These are phyloP conservation scores for Coelastrella sp. DNA, from an alignment of 139 green algal species.

Conservation along the genomic window DNA sequence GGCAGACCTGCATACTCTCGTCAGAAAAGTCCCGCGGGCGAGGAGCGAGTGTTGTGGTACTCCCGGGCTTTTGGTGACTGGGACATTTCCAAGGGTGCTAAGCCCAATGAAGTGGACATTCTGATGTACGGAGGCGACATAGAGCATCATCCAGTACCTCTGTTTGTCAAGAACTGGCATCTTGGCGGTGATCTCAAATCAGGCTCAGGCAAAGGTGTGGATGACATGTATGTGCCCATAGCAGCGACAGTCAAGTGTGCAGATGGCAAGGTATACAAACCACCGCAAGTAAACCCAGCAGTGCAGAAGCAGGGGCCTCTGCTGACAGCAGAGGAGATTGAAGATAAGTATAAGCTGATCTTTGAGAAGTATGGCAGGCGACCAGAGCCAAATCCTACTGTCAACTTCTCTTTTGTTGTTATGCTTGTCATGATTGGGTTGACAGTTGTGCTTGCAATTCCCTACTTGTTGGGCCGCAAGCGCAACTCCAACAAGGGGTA, in stretches of 20 bases:
- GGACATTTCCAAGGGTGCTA: slow-evolving; percentile 62
- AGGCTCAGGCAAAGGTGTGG: background rate
- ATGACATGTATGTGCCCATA: slow-evolving; percentile 62
- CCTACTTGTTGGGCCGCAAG: slow-evolving; percentile 63
- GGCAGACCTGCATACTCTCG: slow-evolving; percentile 70
- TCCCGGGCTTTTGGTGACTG: slow-evolving; percentile 66
- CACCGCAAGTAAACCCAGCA: slow-evolving; percentile 25
- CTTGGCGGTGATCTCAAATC: slow-evolving; percentile 60
- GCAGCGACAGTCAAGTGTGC: slow-evolving; percentile 54
- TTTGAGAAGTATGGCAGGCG: slow-evolving; percentile 61
- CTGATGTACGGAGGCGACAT: slow-evolving; percentile 73
- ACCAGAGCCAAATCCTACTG: slow-evolving; percentile 62
- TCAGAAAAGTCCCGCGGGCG: slow-evolving; percentile 45
- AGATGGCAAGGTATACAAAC: slow-evolving; percentile 60
- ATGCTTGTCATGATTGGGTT: slow-evolving; percentile 69
- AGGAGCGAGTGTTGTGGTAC: slow-evolving; percentile 68
- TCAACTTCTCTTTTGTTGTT: slow-evolving; percentile 73
- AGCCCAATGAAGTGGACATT: slow-evolving; percentile 66
- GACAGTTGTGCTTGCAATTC: slow-evolving; percentile 69
- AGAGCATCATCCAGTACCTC: slow-evolving; percentile 59
- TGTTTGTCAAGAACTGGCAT: slow-evolving; percentile 71
- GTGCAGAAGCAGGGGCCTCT: slow-evolving; percentile 38
- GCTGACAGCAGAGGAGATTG: slow-evolving; percentile 66
- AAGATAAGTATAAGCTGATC: slow-evolving; percentile 66
- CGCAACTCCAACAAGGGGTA: slow-evolving; percentile 40